phyloP scores from a whole-genome alignment of 345 rosid genomes.

The Trapa incisa region DNA sequence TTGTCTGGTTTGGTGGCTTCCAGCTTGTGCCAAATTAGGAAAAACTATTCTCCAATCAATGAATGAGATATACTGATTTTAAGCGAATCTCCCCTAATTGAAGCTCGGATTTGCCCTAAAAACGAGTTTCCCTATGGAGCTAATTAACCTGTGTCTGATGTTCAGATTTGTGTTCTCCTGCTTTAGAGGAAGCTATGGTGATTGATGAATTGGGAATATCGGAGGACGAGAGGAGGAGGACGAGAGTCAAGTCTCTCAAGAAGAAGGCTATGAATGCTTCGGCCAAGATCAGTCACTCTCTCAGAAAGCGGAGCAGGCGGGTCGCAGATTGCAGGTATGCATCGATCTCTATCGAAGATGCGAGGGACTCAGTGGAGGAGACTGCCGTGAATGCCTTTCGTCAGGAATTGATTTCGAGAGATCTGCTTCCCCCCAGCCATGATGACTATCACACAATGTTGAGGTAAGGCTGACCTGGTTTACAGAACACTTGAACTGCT shows the following conservation, averaged over 20 bases:
- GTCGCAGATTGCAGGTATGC: conserved; percentile 42
- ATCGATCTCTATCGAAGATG: conserved; percentile 54
- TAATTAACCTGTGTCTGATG: neutral
- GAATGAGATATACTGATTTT: conserved; percentile 3
- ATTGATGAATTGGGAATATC: conserved; percentile 38
- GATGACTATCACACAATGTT: conserved; percentile 90
- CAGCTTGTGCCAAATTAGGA: neutral
- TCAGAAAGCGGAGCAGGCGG: conserved; percentile 61
- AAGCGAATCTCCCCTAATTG: neutral
- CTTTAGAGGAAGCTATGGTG: conserved; percentile 29
- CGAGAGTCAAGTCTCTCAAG: conserved; percentile 45
- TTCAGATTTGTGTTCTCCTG: neutral
- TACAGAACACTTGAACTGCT: neutral
- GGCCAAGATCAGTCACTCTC: conserved; percentile 44
- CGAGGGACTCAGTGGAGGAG: conserved; percentile 71
- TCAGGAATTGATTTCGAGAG: conserved; percentile 39
- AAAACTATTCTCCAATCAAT: neutral
- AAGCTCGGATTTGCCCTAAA: neutral
- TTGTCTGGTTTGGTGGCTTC: conserved; percentile 2
- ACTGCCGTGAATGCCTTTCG: conserved; percentile 60
- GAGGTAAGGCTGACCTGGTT: conserved; percentile 32
- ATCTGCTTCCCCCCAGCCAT: conserved; percentile 56
- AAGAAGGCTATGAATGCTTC: conserved; percentile 82
- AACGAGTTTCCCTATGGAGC: neutral
- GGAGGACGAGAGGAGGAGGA: conserved; percentile 53